Evolutionary conservation across 2,329 filamentous ascomycete species (phyloP), one percentile per base, ranked within the genome.

Genomic region (Epichloe elymi): DNA sequence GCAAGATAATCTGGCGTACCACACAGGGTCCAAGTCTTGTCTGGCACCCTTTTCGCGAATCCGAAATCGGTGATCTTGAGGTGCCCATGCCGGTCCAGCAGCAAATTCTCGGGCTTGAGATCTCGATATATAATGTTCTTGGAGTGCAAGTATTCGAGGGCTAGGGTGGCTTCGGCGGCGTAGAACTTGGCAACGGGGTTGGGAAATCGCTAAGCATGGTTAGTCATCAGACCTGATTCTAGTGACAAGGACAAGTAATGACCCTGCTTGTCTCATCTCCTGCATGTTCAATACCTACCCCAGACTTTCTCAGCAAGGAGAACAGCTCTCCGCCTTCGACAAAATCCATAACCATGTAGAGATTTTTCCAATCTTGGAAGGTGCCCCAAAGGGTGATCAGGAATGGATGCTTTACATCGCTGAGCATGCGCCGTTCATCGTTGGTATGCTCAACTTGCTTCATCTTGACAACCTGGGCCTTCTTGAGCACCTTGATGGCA

Each of bases 311-410:
- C 61, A 98, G 74, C 61, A 98, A 71, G 59, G 91, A 97, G 68
- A 98, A 98, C 50, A 98, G 76, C 74, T 98, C 93, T 63, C 93
- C 93, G 59, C 93, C 93, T 70, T 98, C 93, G 50, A 98, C 91
- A 73, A 98, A 98, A 69, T 98, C 93, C 93, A 98, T 98, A 62
- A 98, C 93, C 93, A 98, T 98, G 78, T 98, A 98, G 37, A 98
- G 74, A 66, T 96, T 97, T 71, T 83, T 89, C 48, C 83, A 79
- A 63, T 98, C 93, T 66, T 97, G 91, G 68, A 97, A 98, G 10
- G 93, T 98, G 53, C 93, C 93, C 93, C 93, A 98, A 40, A 98
- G 75, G 2, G 93, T 98, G 65, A 98, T 93, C 56, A 98, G 75
- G 71, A 98, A 98, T 12, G 93, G 90, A 70, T 98, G 91, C 69